Conservation (phyloP, 805 yeast genomes). For the Metschnikowia lunata region DNA sequence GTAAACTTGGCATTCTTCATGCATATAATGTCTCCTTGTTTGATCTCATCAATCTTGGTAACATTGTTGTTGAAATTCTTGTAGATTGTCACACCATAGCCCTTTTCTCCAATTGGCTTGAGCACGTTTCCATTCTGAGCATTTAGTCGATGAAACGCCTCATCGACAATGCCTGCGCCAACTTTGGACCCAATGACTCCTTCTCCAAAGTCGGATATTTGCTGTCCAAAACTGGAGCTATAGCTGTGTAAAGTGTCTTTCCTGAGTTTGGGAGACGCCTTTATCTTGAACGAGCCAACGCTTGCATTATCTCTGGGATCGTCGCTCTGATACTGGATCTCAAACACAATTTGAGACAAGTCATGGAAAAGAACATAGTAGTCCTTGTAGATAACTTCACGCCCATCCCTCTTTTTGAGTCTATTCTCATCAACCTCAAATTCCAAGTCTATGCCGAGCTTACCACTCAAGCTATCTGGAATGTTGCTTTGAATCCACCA, state of each 20-base stretch:
- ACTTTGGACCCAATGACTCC: conserved; percentile 31
- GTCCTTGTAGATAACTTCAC: conserved; percentile 48
- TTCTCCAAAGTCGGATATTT: conserved; percentile 37
- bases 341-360: conserved; percentile 60
- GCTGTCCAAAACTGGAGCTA: conserved; percentile 48
- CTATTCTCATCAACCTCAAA: conserved; percentile 62
- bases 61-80: conserved; percentile 43
- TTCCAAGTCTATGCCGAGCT: conserved; percentile 46
- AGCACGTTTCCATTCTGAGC: conserved; percentile 25
- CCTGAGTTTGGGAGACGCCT: conserved; percentile 43
- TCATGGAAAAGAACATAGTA: conserved; percentile 71
- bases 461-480: conserved; percentile 48
- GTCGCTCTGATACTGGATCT: conserved; percentile 49
- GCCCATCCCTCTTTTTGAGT: conserved; percentile 54
- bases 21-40: conserved; percentile 82
- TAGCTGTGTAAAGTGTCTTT: conserved; percentile 46
- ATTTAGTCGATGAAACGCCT: conserved; percentile 19
- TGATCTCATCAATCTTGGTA: conserved; percentile 54
- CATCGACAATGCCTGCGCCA: conserved; percentile 24
- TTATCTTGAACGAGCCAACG: conserved; percentile 23
- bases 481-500: conserved; percentile 70
- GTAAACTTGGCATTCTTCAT: conserved; percentile 72
- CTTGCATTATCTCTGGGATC: conserved; percentile 52
- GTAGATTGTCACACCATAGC: conserved; percentile 73
- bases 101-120: conserved; percentile 58